Percentiles rank a stretch among this genome's conserved stretches.
Conservation (phyloP, 768 basidiomycete genomes). For the Auricularia sp. region DNA sequence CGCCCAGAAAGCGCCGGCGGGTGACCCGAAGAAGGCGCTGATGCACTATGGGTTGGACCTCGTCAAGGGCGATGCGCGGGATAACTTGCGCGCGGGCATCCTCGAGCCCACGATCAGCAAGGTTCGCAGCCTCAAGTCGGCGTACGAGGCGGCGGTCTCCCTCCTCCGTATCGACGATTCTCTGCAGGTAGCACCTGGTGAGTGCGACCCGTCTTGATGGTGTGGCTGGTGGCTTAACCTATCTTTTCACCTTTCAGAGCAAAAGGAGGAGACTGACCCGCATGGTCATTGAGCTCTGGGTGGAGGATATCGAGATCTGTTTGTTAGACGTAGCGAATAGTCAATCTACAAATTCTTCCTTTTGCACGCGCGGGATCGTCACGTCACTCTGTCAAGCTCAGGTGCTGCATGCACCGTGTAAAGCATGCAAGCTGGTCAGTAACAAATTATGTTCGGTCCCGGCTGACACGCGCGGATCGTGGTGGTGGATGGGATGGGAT, state of each 20-base stretch:
- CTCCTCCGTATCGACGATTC: slow-evolving; percentile 92
- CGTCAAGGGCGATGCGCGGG: slow-evolving; percentile 86
- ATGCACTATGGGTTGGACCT: slow-evolving; percentile 92
- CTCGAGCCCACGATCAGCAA: slow-evolving; percentile 96
- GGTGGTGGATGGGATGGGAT: too few species aligned
- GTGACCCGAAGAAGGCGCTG: slow-evolving; percentile 84
- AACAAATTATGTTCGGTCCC: too few species aligned
- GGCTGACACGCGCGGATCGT: too few species aligned
- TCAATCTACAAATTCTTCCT: too few species aligned
- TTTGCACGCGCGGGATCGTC: too few species aligned
- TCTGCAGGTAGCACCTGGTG: slow-evolving; percentile 83
- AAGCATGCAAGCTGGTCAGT: too few species aligned
- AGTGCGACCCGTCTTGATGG: slow-evolving; percentile 19
- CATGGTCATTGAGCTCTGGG: slow-evolving; percentile 51
- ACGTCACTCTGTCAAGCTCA: too few species aligned
- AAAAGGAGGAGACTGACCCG: slow-evolving; percentile 58
- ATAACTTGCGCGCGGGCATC: slow-evolving; percentile 88
- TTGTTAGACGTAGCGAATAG: neutral
- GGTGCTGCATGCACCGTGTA: too few species aligned
- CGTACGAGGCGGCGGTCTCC: slow-evolving; percentile 92
- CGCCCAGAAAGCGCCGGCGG: slow-evolving; percentile 82
- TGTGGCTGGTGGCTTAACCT: slow-evolving; percentile 1
- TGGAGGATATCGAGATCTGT: neutral
- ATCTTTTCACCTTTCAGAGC: slow-evolving; percentile 41
- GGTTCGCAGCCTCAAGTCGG: slow-evolving; percentile 92